phyloP scores from a whole-genome alignment of 805 yeast species.

The Yamadazyma laniorum region DNA sequence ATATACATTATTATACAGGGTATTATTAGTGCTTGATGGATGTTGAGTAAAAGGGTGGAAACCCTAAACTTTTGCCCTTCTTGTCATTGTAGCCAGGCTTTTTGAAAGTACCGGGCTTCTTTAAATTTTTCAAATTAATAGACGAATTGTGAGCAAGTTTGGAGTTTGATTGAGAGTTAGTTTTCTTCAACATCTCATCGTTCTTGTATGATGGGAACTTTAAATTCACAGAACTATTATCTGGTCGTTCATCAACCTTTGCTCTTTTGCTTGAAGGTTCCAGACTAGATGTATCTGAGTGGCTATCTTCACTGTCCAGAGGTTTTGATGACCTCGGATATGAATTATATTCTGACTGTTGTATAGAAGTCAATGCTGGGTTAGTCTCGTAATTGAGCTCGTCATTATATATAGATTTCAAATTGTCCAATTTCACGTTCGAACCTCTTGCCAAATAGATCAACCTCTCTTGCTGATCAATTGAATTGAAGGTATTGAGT shows the following conservation, averaged over 20 bases:
- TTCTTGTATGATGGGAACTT: slow-evolving; percentile 16
- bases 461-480: slow-evolving; percentile 24
- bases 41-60: slow-evolving; percentile 26
- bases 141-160: background rate
- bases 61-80: slow-evolving; percentile 20
- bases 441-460: slow-evolving; percentile 23
- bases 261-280: slow-evolving; percentile 6
- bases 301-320: background rate
- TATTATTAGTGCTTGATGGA: slow-evolving; percentile 14
- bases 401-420: slow-evolving; percentile 4
- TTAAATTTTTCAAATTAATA: slow-evolving; percentile 7
- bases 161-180: background rate
- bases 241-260: slow-evolving; percentile 3
- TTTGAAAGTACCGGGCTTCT: slow-evolving; percentile 18
- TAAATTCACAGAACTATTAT: slow-evolving; percentile 1
- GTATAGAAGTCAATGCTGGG: background rate
- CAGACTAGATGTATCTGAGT: background rate
- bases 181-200: slow-evolving; percentile 4
- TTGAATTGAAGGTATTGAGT: slow-evolving; percentile 20
- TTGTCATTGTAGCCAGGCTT: slow-evolving; percentile 27
- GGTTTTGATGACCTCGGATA: background rate
- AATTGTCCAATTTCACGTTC: slow-evolving; percentile 5
- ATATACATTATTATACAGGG: slow-evolving; percentile 11
- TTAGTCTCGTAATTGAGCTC: slow-evolving; percentile 2
- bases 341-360: background rate